These are phyloP conservation scores for Myxozyma melibiosi DNA, from an alignment of 805 yeast species.

Conservation along the genomic window DNA sequence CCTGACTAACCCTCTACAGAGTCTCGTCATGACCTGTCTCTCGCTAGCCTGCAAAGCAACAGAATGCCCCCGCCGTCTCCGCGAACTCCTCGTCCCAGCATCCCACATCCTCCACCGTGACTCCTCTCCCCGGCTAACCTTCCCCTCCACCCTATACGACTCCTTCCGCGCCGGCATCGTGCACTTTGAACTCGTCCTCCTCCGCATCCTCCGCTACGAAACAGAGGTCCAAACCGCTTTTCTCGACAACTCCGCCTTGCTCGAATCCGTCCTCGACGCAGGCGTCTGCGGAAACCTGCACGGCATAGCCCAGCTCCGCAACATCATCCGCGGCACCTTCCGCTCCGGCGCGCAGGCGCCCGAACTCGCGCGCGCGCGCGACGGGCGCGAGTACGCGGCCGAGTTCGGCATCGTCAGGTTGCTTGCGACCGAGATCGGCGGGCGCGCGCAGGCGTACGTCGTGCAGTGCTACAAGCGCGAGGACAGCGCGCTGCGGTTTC, in stretches of 20 bases:
- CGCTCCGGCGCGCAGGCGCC: constrained; percentile 4
- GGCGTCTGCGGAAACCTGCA: constrained; percentile 5
- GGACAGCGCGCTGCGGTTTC: neutral
- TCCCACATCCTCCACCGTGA: constrained; percentile 18
- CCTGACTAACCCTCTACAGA: constrained; percentile 11
- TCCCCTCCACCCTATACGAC: constrained; percentile 23
- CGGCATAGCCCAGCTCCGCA: constrained; percentile 13
- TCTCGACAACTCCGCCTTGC: neutral
- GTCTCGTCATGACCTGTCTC: constrained; percentile 14
- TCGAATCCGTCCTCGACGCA: constrained; percentile 10
- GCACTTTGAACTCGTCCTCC: constrained; percentile 18
- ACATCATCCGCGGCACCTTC: constrained; percentile 2
- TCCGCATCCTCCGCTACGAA: constrained; percentile 16
- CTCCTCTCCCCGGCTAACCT: neutral
- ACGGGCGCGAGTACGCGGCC: constrained; percentile 10
- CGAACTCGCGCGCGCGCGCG: neutral
- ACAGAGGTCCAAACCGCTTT: constrained; percentile 4
- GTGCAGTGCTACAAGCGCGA: neutral
- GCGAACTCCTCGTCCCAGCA: constrained; percentile 29
- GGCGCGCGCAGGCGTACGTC: constrained; percentile 2
- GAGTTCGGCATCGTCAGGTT: constrained; percentile 21
- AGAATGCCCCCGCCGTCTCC: constrained; percentile 25
- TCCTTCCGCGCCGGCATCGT: constrained; percentile 25
- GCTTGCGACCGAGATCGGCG: constrained; percentile 12
- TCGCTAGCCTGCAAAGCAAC: constrained; percentile 28